Evolutionary conservation across 306 rosid species (phyloP).

Genomic region (Inga laurina): DNA sequence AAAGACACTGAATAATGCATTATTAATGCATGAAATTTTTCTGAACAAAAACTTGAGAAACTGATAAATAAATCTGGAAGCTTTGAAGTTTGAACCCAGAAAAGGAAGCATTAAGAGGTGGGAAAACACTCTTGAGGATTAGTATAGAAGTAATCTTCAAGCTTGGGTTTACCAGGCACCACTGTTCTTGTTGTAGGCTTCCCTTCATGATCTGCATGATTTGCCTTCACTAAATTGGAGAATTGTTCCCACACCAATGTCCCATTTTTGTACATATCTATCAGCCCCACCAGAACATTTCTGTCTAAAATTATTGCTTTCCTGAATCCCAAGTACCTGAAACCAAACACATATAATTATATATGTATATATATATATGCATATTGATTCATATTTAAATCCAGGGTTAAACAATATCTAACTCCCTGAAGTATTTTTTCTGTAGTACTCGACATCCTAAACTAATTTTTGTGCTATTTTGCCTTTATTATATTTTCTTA

Average conservation of each 20-base stretch:
- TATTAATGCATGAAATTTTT: neutral
- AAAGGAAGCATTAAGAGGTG: neutral
- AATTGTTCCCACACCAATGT: slow-evolving; percentile 58
- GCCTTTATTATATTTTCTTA: neutral
- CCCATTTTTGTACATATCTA: slow-evolving; percentile 56
- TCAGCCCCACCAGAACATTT: slow-evolving; percentile 48
- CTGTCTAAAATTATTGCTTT: slow-evolving; percentile 61
- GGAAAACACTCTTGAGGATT: slow-evolving; percentile 66
- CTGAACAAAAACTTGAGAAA: neutral
- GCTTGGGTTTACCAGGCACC: slow-evolving; percentile 57
- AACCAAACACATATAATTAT: neutral
- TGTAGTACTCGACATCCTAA: too few species aligned
- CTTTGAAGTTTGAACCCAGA: neutral
- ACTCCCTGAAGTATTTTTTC: too few species aligned
- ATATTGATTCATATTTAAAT: too few species aligned
- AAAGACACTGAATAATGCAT: neutral
- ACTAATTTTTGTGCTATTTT: too few species aligned
- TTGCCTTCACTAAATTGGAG: slow-evolving; percentile 49
- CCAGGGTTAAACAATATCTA: neutral
- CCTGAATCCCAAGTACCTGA: slow-evolving; percentile 74
- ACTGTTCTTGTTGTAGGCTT: slow-evolving; percentile 50
- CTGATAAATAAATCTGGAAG: neutral
- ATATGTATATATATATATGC: neutral
- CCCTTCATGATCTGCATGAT: slow-evolving; percentile 55
- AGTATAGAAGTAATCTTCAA: slow-evolving; percentile 80